phyloP scores from a whole-genome alignment of 345 rosid species.

The Isatis tinctoria region DNA sequence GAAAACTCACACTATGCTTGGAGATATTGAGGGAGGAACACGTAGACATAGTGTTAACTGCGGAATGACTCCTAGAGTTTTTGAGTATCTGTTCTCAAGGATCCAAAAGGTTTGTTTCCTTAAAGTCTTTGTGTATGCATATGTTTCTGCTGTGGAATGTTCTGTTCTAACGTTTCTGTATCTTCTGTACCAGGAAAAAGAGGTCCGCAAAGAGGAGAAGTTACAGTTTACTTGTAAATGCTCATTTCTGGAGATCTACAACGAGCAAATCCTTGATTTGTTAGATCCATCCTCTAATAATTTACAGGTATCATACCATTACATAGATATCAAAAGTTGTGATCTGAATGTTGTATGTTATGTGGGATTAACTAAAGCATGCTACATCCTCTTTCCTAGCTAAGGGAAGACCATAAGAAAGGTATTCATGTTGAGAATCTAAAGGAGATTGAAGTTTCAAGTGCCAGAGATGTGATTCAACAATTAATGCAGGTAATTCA shows the following conservation, averaged over 20 bases:
- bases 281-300: slow-evolving; percentile 82
- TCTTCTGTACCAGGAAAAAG: slow-evolving; percentile 67
- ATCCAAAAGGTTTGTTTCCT: slow-evolving; percentile 66
- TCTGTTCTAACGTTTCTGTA: neutral
- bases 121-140: neutral
- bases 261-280: slow-evolving; percentile 96
- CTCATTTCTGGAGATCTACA: slow-evolving; percentile 96
- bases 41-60: slow-evolving; percentile 91
- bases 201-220: slow-evolving; percentile 75
- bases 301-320: slow-evolving; percentile 55
- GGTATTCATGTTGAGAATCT: slow-evolving; percentile 93
- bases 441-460: slow-evolving; percentile 85
- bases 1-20: slow-evolving; percentile 99
- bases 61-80: slow-evolving; percentile 97
- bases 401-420: slow-evolving; percentile 91
- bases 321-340: neutral
- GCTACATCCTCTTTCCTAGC: slow-evolving; percentile 35
- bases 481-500: slow-evolving; percentile 71
- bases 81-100: slow-evolving; percentile 81
- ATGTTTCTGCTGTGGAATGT: neutral
- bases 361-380: neutral
- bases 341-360: neutral
- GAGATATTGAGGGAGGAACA: slow-evolving; percentile 95
- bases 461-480: slow-evolving; percentile 88
- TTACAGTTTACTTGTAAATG: slow-evolving; percentile 77